phyloP scores from a whole-genome alignment of 768 basidiomycete species.

The Kwoniella dejecticola region DNA sequence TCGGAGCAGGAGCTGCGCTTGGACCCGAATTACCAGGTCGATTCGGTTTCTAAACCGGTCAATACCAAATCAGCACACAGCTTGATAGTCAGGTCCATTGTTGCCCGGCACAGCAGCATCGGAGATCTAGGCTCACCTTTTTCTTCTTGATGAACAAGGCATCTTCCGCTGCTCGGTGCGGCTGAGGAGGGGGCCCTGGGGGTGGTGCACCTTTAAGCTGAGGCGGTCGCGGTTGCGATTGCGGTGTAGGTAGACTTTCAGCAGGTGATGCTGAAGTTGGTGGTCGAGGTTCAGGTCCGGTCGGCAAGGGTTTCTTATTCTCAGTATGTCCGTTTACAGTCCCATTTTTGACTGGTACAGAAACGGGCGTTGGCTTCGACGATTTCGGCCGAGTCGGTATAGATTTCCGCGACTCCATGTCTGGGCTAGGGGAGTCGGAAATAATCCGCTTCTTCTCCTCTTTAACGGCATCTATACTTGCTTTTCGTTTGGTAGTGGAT shows the following conservation, averaged over 20 bases:
- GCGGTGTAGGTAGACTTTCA: too few relatives aligned
- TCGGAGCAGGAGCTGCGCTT: constrained; percentile 5
- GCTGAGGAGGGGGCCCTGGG: constrained; percentile 17
- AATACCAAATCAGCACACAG: too few relatives aligned
- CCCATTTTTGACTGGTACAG: not conserved
- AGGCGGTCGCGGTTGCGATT: not conserved
- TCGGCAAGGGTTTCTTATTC: too few relatives aligned
- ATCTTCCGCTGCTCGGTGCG: constrained; percentile 29
- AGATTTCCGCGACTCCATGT: not conserved
- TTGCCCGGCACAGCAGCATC: too few relatives aligned
- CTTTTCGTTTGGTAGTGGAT: constrained; percentile 11
- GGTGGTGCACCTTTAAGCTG: not conserved
- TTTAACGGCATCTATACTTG: constrained; percentile 7
- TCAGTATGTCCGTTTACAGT: not conserved
- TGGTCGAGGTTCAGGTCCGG: not conserved
- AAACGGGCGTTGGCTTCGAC: not conserved
- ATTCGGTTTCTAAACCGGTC: constrained; percentile 20
- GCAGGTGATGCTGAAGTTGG: not conserved
- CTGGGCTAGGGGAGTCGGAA: not conserved
- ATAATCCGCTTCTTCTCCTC: constrained; percentile 16
- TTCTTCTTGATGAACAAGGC: constrained; percentile 45
- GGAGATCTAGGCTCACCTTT: constrained; percentile 21
- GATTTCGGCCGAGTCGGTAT: not conserved
- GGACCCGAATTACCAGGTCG: constrained; percentile 5
- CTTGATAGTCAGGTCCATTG: too few relatives aligned